Base-by-base conservation (phyloP, 106 monocot genomes). In the Dendrobium nobile region DNA sequence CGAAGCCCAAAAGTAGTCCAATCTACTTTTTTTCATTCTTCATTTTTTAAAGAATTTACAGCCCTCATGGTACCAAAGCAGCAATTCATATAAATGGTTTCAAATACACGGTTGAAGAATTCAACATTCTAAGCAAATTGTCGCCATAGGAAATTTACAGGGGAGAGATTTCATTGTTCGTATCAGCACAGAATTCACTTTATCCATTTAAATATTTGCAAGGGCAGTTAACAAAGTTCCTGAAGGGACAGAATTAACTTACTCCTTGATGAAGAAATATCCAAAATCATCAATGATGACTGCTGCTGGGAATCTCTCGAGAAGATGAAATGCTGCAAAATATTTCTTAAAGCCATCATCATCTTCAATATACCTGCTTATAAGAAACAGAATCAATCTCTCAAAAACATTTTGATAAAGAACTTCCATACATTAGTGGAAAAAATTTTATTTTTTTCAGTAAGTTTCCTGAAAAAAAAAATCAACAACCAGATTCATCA, bases 231-330 rank as follows among this genome's bases (percentile, higher is more conserved):
- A 13, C 2, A 70, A 70, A 33, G 31, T 37, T 11, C 13, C 33
- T 2, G 24, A 64, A 37, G 15, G 31, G 13, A 70, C 11, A 33
- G 33, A 33, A 70, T 33, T 37, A 33, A 70, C 70, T 70, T 82
- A 94, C 97, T 87, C 86, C 27, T 91, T 88, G 72, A 22, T 78
- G 82, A 99, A 99, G 79, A 89, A 93, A 67, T 89, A 91, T 78
- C 91, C 99, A 81, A 99, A 95, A 80, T 95, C 95, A 86, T 99
- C 99, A 81, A 99, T 82, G 76, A 99, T 84, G n/a, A 99, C 90
- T 75, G 89, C 88, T 67, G 80, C 79, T 11, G 98, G 98, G 81
- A 88, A 90, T 41, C 24, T 85, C 9, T 85, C 84, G 73, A 88
- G 86, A 13, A 99, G 85, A 65, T 99, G 98, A 93, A 99, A 99